Base-by-base conservation (phyloP, 306 rosid genomes). In the Notholithocarpus densiflorus region DNA sequence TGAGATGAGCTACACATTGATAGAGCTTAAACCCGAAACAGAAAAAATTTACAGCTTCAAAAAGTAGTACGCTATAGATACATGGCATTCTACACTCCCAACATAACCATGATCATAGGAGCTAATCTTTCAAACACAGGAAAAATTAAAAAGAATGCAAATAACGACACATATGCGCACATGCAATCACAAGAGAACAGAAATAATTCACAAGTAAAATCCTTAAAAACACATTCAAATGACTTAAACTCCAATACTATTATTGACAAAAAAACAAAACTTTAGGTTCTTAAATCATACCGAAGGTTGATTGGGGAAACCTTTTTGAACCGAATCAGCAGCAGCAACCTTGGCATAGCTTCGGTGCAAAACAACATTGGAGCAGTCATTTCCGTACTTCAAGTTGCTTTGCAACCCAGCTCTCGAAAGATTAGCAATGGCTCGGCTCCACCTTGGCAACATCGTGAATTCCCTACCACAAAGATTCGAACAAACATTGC, bases 391-490 rank as follows among this genome's bases (percentile, higher is more conserved):
- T 10, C 80, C 55, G 5, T 59, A 79, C 15, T 71, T 87, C 13
- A 79, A 68, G 69, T 74, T 65, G 52, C 53, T 83, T 71, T 77
- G 90, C 54, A 80, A 69, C 53, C 89, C 91, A 21, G 89, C 17
- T 59, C 85, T 89, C 34, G 86, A 88, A 62, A 90, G 76, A 75
- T 87, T 90, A 61, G 84, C 8, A 55, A 88, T 20, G 54, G 80
- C 79, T 83, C 82, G 87, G 87, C 87, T 82, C 89, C 89, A 89
- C 82, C 86, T 84, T 79, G 75, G 89, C 79, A 91, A 80, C 99
- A 95, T 95, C 79, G 48, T 45, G 60, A 68, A 77, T 68, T 20
- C 52, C 72, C 83, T 65, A 68, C 71, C 9, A 40, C 40, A 40
- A 20, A 45, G 77, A 48, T 74, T 52, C 43, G 61, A 20, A 19